Evolutionary conservation across 169 alveolate genomes (phyloP).

Genomic region (Plasmodium reichenowi): DNA sequence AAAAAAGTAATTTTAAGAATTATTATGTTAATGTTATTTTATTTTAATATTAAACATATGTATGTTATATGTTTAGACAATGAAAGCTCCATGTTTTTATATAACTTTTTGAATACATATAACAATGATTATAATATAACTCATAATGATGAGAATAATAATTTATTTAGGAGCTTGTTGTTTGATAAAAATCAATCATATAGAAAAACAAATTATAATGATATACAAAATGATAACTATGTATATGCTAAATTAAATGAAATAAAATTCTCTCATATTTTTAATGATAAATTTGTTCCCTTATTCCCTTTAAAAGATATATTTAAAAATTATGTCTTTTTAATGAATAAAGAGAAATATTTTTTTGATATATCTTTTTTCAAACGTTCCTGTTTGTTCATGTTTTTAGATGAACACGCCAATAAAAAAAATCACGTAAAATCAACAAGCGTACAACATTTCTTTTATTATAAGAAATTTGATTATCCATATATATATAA

Average conservation of each 20-base stretch:
- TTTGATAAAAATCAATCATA: too few species aligned
- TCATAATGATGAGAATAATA: conserved; percentile 4
- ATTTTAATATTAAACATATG: conserved; percentile 39
- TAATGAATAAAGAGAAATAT: conserved; percentile 48
- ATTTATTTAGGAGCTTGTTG: neutral
- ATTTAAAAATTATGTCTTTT: conserved; percentile 51
- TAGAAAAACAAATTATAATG: neutral
- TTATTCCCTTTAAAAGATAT: conserved; percentile 13
- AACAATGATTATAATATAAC: conserved; percentile 24
- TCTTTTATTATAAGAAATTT: conserved; percentile 54
- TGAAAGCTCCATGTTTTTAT: conserved; percentile 45
- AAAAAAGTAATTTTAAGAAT: conserved; percentile 19
- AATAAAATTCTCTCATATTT: conserved; percentile 51
- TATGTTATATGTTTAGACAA: conserved; percentile 63
- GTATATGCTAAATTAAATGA: conserved; percentile 24
- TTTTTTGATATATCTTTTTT: conserved; percentile 43
- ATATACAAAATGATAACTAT: conserved; percentile 1
- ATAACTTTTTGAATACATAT: conserved; percentile 22
- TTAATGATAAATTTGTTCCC: conserved; percentile 63
- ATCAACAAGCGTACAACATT: conserved; percentile 50
- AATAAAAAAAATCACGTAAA: conserved; percentile 57
- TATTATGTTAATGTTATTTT: conserved; percentile 48
- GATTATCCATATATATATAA: conserved; percentile 58
- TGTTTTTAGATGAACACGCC: conserved; percentile 50
- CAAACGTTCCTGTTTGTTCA: conserved; percentile 63